Evolutionary conservation across 2,329 filamentous ascomycete genomes (phyloP), one percentile per base, ranked within the genome.

Genomic region (Nothophaeocryptopus gaeumannii): DNA sequence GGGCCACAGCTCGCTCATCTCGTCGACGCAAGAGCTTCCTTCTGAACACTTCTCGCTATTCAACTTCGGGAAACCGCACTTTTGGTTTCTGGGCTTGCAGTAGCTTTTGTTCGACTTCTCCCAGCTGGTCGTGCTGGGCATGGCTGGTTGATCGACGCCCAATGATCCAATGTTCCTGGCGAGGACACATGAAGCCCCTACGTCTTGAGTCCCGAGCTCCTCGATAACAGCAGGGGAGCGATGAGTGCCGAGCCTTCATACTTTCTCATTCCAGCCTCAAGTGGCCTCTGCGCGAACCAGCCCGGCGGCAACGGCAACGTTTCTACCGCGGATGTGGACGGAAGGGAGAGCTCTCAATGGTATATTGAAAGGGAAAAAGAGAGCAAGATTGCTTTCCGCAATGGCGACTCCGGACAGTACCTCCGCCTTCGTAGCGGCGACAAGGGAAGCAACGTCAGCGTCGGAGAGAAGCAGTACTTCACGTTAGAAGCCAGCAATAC

Each of bases 241-340:
- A 51, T 51, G 49, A 35, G 43, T 34, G 13, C 33, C 20, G 42
- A 47, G 14, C 39, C 31, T 11, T 38, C 31, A 30, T 47, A 45
- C 26, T 52, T 47, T 11, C 35, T 52, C 3, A 29, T 52, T 10
- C 50, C 50, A n/a, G 50, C 50, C 13, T 43, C 50, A n/a, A 47
- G 50, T 44, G 50, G 50, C 16, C 39, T 52, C 11, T 52, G 50
- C 39, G 47, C 47, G 5, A 30, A 44, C 16, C 44, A 41, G 10
- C 7, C 20, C 20, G 20, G 20, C 20, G 35, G 34, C 16, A 47
- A 47, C 31, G 44, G 45, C n/a, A 34, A 36, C 30, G 36, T 52
- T n/a, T 43, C 34, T 11, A 52, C 50, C 8, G 44, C 50, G 36
- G 44, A 52, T 37, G 35, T 47, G 12, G 31, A 52, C 36, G 50